phyloP scores from a whole-genome alignment of 1,284 basidiomycete species.

The Fomitopsis pinicola region DNA sequence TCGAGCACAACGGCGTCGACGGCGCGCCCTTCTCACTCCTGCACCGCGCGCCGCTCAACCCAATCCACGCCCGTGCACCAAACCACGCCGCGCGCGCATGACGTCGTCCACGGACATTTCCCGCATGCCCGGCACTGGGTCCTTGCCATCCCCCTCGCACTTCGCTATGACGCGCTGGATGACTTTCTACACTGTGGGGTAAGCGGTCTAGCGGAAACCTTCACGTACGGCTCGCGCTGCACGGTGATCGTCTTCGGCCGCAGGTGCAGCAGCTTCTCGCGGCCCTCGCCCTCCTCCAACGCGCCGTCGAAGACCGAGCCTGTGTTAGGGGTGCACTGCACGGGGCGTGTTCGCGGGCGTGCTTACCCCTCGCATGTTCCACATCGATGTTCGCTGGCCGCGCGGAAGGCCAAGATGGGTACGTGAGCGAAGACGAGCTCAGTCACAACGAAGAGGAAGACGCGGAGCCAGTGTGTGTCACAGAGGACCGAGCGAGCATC shows the following conservation, averaged over 20 bases:
- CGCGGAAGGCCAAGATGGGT: constrained; percentile 33
- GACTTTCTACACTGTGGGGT: constrained; percentile 63
- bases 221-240: constrained; percentile 45
- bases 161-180: constrained; percentile 62
- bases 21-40: constrained; percentile 31
- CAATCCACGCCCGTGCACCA: constrained; percentile 71
- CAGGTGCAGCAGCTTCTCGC: constrained; percentile 43
- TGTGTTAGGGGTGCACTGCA: constrained; percentile 56
- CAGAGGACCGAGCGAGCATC: constrained; percentile 56
- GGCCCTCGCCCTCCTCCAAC: constrained; percentile 24
- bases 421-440: constrained; percentile 33
- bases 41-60: constrained; percentile 43
- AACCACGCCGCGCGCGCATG: constrained; percentile 44
- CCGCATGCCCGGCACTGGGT: constrained; percentile 42
- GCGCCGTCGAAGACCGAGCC: constrained; percentile 24
- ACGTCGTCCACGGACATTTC: constrained; percentile 62
- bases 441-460: constrained; percentile 60
- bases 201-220: constrained; percentile 51
- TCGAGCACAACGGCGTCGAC: constrained; percentile 42
- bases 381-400: constrained; percentile 49
- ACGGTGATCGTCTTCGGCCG: constrained; percentile 36
- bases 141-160: constrained; percentile 37
- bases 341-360: constrained; percentile 12
- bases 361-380: constrained; percentile 31
- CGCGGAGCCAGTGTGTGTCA: constrained; percentile 50